Evolutionary conservation across 148 eudicot genomes (phyloP).

Genomic region (Vaccinium vitisidaea): DNA sequence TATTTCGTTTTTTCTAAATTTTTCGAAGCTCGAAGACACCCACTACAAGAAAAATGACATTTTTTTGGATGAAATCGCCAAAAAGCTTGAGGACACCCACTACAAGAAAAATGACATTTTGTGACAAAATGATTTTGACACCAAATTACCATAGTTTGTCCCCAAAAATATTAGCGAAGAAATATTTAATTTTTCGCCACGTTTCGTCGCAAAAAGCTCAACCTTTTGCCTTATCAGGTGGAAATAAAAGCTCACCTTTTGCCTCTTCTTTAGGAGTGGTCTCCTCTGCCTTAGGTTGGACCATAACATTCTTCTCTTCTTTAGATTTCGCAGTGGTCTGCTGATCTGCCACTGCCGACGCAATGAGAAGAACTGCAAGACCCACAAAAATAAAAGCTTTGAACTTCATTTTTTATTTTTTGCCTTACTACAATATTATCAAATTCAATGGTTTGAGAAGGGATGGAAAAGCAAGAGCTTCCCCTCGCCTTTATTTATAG

Average conservation of each 20-base stretch:
- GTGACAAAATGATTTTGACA: no score
- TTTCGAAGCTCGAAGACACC: not conserved
- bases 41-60: no score
- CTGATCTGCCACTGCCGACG: not conserved
- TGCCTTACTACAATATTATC: not conserved
- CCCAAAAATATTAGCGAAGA: no score
- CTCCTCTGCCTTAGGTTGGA: not conserved
- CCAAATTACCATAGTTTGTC: no score
- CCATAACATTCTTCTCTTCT: not conserved
- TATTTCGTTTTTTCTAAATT: not conserved
- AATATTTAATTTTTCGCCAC: no score
- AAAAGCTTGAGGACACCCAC: no score
- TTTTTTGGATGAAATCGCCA: no score
- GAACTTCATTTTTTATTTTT: not conserved
- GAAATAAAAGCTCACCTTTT: not conserved
- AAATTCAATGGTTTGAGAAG: not conserved
- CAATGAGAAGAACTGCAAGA: not conserved
- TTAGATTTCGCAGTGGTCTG: not conserved
- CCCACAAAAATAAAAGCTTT: not conserved
- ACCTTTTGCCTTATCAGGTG: not conserved
- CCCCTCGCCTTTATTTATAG: not conserved
- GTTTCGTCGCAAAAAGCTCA: no score
- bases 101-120: no score
- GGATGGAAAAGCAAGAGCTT: not conserved
- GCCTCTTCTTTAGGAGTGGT: not conserved